Base-by-base conservation (phyloP, 2,329 filamentous ascomycete genomes). In the Ophiostoma angusticollis region DNA sequence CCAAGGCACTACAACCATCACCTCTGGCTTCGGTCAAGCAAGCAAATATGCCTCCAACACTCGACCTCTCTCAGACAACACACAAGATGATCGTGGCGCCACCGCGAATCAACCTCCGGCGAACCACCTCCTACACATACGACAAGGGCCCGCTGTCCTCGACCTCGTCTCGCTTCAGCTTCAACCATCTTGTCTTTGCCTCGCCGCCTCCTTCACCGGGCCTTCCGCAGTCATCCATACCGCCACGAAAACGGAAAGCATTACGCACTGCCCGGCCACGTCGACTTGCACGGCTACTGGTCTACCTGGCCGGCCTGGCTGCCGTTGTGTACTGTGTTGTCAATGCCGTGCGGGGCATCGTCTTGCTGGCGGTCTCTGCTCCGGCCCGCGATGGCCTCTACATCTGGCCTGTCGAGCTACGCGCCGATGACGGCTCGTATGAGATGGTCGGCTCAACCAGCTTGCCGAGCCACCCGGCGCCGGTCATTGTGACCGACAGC, bases 401-500 rank as follows among this genome's bases (percentile, higher is more conserved):
- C 31, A 55, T 53, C 36, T 67, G 63, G 59, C 53, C 58, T 13
- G 53, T 58, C 4, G 49, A 58, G 9, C 52, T 56, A 13, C 58
- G 55, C n/a, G 61, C 69, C 31, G 62, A 56, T 14, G 62, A 70
- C 33, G 61, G 73, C 35, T 8, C 41, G 11, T 79, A 75, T 54
- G 78, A 84, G 50, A 76, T 84, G 67, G 70, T 82, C 7, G 72
- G 68, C 27, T 74, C 74, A 44, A 70, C 76, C 44, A 64, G 64
- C 30, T 57, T 85, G n/a, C 82, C 83, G 0, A 68, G 79, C 21
- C 76, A 82, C 45, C 78, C 84, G 0, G 80, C 79, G 0, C 80
- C 83, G 0, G 67, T 91, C 16, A 68, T 84, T 6, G 65, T 87
- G 32, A 72, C 68, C 12, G 81, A 86, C 57, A 60, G 64, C 19